Percentiles rank a stretch among this genome's conserved stretches.
These are phyloP conservation scores for Lichtheimia hyalospora DNA, from an alignment of 371 early-diverging fungal genomes.

Conservation along the genomic window DNA sequence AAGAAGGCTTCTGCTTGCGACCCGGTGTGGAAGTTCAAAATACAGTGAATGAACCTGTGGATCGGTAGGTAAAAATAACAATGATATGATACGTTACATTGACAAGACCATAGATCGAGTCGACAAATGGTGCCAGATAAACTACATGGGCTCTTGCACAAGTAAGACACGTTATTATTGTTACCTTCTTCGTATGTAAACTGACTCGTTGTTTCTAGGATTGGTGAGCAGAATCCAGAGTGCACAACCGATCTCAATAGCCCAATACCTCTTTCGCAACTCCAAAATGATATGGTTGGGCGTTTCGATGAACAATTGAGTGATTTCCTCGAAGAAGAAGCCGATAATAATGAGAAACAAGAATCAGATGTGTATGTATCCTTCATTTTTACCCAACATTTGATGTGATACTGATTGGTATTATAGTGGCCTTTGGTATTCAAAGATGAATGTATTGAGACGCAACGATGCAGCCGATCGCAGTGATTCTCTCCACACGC, in stretches of 20 bases:
- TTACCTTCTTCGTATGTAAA: too few relatives aligned
- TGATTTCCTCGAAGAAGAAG: slow-evolving; percentile 60
- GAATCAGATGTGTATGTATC: slow-evolving; percentile 36
- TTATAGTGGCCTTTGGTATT: slow-evolving; percentile 34
- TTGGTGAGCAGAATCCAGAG: slow-evolving; percentile 65
- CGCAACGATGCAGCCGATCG: slow-evolving; percentile 22
- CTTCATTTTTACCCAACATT: neutral
- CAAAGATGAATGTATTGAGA: slow-evolving; percentile 47
- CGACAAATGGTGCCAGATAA: slow-evolving; percentile 27
- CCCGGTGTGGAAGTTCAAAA: neutral
- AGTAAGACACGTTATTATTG: slow-evolving; percentile 21
- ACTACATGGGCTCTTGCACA: slow-evolving; percentile 40
- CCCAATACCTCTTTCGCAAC: slow-evolving; percentile 31
- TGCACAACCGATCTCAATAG: slow-evolving; percentile 57
- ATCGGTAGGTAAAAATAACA: neutral
- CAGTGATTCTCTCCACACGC: slow-evolving; percentile 28
- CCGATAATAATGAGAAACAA: slow-evolving; percentile 33
- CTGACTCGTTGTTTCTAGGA: slow-evolving; percentile 20
- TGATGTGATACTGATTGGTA: neutral
- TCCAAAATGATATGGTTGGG: slow-evolving; percentile 38
- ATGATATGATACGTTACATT: too few relatives aligned
- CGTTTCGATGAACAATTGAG: slow-evolving; percentile 42
- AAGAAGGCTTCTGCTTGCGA: neutral
- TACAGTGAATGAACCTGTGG: slow-evolving; percentile 1
- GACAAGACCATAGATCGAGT: neutral